Base-by-base conservation (phyloP, 2,329 filamentous ascomycete species). In the Aspergillus phoenicis region DNA sequence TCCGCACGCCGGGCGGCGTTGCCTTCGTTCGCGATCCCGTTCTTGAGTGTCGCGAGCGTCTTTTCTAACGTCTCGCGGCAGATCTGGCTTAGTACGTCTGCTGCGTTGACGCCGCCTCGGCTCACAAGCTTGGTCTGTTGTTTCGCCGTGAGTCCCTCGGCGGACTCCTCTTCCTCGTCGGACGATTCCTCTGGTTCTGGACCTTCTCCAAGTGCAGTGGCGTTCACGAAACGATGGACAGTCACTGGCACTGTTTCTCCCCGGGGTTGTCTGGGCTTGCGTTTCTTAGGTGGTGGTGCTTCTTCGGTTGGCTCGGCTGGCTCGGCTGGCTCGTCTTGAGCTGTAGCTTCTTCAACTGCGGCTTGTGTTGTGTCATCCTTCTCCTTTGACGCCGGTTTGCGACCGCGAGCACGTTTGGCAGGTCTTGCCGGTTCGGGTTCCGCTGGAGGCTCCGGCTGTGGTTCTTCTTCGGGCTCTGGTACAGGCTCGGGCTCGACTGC, bases 31-130 rank as follows among this genome's bases (percentile, higher is more conserved):
- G 73, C 69, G 24, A 78, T 78, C 10, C 71, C 75, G 39, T 77
- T 75, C 15, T 76, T 72, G 41, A 83, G 75, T 7, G 76, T 77
- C 5, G 72, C 70, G 10, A 82, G 69, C 3, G 78, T 80, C 62
- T 80, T 76, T 53, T 82, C 77, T 17, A 84, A 75, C 1, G 79
- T 80, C 62, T 84, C 82, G 59, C 80, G 78, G 57, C 83, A 81
- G 56, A 82, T 72, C 72, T 84, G 76, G 64, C 79, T 69, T 22
- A 84, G 77, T 2, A 84, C 82, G 59, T 85, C 83, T 41, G 82
- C 82, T 1, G 78, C 77, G 57, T 83, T 85, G 59, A 84, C 78
- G 20, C 73, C 78, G n/a, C 73, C 68, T 5, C 77, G 76, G 47
- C 63, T 79, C 66, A 74, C 80, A 62, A 75, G 73, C 70, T 77